phyloP scores from a whole-genome alignment of 139 green algal genomes.

The Klebsormidium nitens region DNA sequence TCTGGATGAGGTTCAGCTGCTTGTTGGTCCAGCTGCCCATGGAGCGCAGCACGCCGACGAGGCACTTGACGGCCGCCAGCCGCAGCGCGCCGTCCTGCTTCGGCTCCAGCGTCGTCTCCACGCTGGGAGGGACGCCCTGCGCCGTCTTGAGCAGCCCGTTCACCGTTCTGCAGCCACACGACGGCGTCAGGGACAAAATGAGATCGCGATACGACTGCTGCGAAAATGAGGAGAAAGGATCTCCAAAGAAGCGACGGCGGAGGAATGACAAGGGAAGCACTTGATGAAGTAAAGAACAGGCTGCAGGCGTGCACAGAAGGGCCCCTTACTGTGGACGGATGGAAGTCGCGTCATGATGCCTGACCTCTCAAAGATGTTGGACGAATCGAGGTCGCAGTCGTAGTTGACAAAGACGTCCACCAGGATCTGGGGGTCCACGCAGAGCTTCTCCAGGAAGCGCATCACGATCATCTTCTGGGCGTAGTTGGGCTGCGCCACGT shows the following conservation, averaged over 20 bases:
- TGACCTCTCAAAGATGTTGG: slow-evolving; percentile 84
- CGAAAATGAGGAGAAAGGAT: too few species aligned
- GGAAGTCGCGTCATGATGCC: not conserved
- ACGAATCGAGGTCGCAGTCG: slow-evolving; percentile 85
- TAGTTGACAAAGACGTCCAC: slow-evolving; percentile 97
- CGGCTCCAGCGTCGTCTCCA: slow-evolving; percentile 25
- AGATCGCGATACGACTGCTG: too few species aligned
- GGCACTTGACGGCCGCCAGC: slow-evolving; percentile 70
- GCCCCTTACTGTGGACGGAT: too few species aligned
- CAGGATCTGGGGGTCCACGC: slow-evolving; percentile 81
- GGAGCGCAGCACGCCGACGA: slow-evolving; percentile 60
- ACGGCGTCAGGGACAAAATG: too few species aligned
- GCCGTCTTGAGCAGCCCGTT: slow-evolving; percentile 69
- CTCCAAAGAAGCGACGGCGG: too few species aligned
- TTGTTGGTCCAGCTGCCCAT: slow-evolving; percentile 68
- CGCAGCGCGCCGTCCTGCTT: slow-evolving; percentile 48
- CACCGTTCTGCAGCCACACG: slow-evolving; percentile 16
- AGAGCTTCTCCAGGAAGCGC: slow-evolving; percentile 61
- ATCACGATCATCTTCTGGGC: slow-evolving; percentile 51
- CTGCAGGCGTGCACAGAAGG: too few species aligned
- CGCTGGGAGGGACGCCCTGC: slow-evolving; percentile 38
- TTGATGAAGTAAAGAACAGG: too few species aligned
- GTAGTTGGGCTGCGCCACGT: slow-evolving; percentile 30
- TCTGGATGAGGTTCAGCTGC: slow-evolving; percentile 27
- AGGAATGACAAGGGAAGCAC: too few species aligned